Evolutionary conservation across 2,329 filamentous ascomycete genomes (phyloP).

Genomic region (Epichloe baconii): DNA sequence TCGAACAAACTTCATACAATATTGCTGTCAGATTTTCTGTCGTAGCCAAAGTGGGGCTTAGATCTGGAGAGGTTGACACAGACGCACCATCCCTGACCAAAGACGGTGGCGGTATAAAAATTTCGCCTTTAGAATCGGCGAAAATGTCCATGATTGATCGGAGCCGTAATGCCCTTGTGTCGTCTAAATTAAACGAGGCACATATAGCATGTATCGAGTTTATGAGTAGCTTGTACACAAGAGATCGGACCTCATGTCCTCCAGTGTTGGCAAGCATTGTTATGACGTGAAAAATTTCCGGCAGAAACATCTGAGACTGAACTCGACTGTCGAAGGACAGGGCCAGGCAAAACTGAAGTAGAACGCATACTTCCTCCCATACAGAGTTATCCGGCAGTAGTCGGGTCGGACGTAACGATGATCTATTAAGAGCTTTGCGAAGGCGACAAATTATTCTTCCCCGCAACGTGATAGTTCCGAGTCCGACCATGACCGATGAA

Average conservation of each 20-base stretch:
- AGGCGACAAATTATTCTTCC: slow-evolving; percentile 53
- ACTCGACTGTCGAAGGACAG: slow-evolving; percentile 55
- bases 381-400: slow-evolving; percentile 53
- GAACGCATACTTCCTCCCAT: slow-evolving; percentile 56
- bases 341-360: slow-evolving; percentile 52
- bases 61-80: slow-evolving; percentile 40
- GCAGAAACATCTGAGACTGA: slow-evolving; percentile 54
- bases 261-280: slow-evolving; percentile 60
- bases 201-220: slow-evolving; percentile 57
- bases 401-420: slow-evolving; percentile 52
- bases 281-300: slow-evolving; percentile 57
- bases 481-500: slow-evolving; percentile 47
- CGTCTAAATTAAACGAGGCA: slow-evolving; percentile 51
- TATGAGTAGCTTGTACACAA: slow-evolving; percentile 50
- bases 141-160: slow-evolving; percentile 43
- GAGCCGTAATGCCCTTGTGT: slow-evolving; percentile 42
- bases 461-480: slow-evolving; percentile 51
- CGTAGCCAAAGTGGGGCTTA: slow-evolving; percentile 35
- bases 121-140: slow-evolving; percentile 45
- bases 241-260: slow-evolving; percentile 37
- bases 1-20: slow-evolving; percentile 49
- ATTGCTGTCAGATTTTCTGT: slow-evolving; percentile 50
- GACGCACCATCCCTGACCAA: slow-evolving; percentile 39
- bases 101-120: slow-evolving; percentile 36
- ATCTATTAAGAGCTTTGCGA: slow-evolving; percentile 53